Evolutionary conservation across 2,329 filamentous ascomycete species (phyloP).

Genomic region (Colletotrichum sidae): DNA sequence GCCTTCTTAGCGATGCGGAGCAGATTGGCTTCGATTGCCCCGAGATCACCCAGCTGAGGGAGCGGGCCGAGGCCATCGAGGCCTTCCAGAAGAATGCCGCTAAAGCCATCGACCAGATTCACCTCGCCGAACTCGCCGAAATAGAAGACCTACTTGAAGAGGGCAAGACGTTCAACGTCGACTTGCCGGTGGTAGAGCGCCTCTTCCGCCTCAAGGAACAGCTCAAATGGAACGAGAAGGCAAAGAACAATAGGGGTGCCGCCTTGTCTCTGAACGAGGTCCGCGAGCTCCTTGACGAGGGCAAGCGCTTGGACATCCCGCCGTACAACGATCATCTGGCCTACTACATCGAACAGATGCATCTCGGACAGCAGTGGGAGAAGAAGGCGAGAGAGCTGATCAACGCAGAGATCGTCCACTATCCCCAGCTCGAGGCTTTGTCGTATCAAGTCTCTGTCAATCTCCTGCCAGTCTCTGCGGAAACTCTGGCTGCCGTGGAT

Average conservation of each 20-base stretch:
- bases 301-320: conserved; percentile 80
- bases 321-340: conserved; percentile 83
- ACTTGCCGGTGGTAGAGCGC: conserved; percentile 87
- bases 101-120: conserved; percentile 74
- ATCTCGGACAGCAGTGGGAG: conserved; percentile 88
- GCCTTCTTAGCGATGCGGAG: conserved; percentile 85
- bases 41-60: conserved; percentile 86
- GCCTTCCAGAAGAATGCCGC: conserved; percentile 84
- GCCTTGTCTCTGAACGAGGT: conserved; percentile 84
- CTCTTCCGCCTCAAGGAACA: conserved; percentile 85
- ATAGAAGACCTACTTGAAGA: conserved; percentile 93
- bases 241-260: conserved; percentile 70
- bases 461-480: conserved; percentile 81
- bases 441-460: conserved; percentile 80
- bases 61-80: conserved; percentile 86
- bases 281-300: conserved; percentile 80
- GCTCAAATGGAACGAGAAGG: conserved; percentile 88
- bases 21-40: conserved; percentile 92
- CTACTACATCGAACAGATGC: conserved; percentile 80
- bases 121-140: conserved; percentile 73
- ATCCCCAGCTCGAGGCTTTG: conserved; percentile 91
- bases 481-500: conserved; percentile 86
- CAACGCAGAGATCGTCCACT: conserved; percentile 90
- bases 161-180: conserved; percentile 89
- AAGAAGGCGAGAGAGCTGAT: conserved; percentile 92